A percentile compares a stretch with the other conserved stretches of the same genome.
phyloP scores from a whole-genome alignment of 2,329 filamentous ascomycete species.

The Colletotrichum plurivorum region DNA sequence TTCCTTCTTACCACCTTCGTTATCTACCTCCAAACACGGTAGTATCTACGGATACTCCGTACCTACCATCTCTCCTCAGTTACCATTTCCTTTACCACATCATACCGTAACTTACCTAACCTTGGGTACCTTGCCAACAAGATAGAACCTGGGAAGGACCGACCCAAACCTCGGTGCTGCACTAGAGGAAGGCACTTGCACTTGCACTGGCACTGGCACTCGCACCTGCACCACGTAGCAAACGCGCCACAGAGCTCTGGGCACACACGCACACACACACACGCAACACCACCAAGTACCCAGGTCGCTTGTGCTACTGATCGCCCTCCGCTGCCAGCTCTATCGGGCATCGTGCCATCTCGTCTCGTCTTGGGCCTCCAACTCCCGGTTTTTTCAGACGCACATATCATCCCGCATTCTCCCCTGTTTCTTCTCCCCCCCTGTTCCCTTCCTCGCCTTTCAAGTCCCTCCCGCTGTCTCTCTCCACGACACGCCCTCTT shows the following conservation, averaged over 20 bases:
- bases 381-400: constrained; percentile 33
- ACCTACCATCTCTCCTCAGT: background rate
- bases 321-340: constrained; percentile 9
- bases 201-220: constrained; percentile 12
- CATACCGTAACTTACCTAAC: too few relatives aligned
- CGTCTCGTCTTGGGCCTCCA: constrained; percentile 24
- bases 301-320: constrained; percentile 25
- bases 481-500: constrained; percentile 27
- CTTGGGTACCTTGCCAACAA: too few relatives aligned
- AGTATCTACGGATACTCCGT: background rate
- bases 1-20: background rate
- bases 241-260: constrained; percentile 22
- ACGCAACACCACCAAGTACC: background rate
- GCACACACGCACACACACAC: background rate
- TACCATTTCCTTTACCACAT: background rate
- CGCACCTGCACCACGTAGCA: constrained; percentile 22
- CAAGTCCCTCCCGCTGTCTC: constrained; percentile 13
- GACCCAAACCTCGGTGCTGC: background rate
- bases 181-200: background rate
- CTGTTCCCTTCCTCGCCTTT: constrained; percentile 2
- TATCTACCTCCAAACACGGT: too few relatives aligned
- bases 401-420: constrained; percentile 33
- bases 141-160: too few relatives aligned
- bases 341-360: constrained; percentile 26
- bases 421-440: constrained; percentile 13